Base-by-base conservation (phyloP, 768 basidiomycete genomes). In the Leccinum imitatum region DNA sequence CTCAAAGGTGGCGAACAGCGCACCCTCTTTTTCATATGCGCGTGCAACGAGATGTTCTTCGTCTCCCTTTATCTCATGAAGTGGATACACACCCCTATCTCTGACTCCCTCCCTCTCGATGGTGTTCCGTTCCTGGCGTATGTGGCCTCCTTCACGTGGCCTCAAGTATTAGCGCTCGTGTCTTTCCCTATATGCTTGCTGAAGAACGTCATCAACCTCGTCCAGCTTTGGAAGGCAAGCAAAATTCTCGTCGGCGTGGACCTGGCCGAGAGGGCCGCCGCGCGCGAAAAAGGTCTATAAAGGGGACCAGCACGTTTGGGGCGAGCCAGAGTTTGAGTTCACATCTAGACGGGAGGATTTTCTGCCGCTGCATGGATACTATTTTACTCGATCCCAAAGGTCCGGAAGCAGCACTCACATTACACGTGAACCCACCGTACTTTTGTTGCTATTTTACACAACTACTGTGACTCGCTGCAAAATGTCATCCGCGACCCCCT, bases 211-310 rank as follows among this genome's bases (percentile, higher is more conserved):
- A 93, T 99, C 79, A 97, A 98, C 73, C 74, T 91, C 35, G 95
- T 99, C 7, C 97, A 99, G 74, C 84, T 98, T 59, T 98, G 95
- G 95, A 99, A 99, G 73, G 96, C 97, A 27, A 90, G 91, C 37
- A 94, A 94, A 76, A 93, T 94, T 57, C 82, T 97, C 15, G 95
- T 97, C 14, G 94, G 95, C 1, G 91, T 96, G 11, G 95, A 97
- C 69, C 77, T 97, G 51, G 91, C 91, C 48, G 93, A 95, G 75
- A 79, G 95, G 64, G 86, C 87, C 41, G 81, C 82, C 58, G 88
- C 83, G 19, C 77, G 87, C 58, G 77, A 82, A 58, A 71, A 62
- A 58, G 14, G 53, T 37, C 35, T 63, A 30, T 71, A 52, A 60
- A 50, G 7, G 25, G 39, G 17, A 41, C 9, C 10, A 41, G 14